These are phyloP conservation scores for Gaertneriomyces sp. DNA, from an alignment of 192 early-diverging fungal genomes.

Conservation along the genomic window DNA sequence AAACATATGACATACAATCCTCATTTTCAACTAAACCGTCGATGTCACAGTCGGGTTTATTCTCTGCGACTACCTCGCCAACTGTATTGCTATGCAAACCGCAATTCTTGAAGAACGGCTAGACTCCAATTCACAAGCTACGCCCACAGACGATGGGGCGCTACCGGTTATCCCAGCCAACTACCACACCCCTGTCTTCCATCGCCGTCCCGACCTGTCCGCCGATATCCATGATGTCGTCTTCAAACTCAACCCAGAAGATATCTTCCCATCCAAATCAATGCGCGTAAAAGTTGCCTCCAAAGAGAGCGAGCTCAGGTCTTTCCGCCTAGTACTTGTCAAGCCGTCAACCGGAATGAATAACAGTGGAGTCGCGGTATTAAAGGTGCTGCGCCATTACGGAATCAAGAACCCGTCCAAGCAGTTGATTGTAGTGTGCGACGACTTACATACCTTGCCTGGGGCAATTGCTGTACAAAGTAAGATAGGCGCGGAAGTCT, in stretches of 20 bases:
- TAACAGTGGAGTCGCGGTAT: conserved; percentile 47
- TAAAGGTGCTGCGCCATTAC: conserved; percentile 52
- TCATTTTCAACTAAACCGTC: too few species aligned
- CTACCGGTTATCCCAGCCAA: conserved; percentile 16
- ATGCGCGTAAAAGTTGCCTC: neutral
- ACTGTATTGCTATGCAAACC: conserved; percentile 52
- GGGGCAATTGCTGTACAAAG: conserved; percentile 57
- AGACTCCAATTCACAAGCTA: neutral
- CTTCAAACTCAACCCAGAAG: conserved; percentile 36
- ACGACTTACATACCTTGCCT: conserved; percentile 57
- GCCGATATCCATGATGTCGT: conserved; percentile 56
- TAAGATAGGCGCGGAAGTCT: conserved; percentile 13
- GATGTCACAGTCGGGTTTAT: conserved; percentile 47
- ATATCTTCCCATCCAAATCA: neutral
- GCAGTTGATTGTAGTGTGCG: conserved; percentile 55
- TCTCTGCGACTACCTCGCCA: conserved; percentile 59
- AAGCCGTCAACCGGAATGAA: conserved; percentile 59
- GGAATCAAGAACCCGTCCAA: conserved; percentile 40
- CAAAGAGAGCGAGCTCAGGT: conserved; percentile 29
- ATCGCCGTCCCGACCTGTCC: conserved; percentile 15
- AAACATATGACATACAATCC: too few species aligned
- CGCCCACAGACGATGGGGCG: conserved; percentile 1
- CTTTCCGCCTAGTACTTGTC: conserved; percentile 49
- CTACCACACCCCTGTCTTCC: neutral
- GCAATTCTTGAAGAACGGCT: conserved; percentile 14